Conservation (phyloP, 176 grass and related monocot genomes). For the Oryza glaberrima region DNA sequence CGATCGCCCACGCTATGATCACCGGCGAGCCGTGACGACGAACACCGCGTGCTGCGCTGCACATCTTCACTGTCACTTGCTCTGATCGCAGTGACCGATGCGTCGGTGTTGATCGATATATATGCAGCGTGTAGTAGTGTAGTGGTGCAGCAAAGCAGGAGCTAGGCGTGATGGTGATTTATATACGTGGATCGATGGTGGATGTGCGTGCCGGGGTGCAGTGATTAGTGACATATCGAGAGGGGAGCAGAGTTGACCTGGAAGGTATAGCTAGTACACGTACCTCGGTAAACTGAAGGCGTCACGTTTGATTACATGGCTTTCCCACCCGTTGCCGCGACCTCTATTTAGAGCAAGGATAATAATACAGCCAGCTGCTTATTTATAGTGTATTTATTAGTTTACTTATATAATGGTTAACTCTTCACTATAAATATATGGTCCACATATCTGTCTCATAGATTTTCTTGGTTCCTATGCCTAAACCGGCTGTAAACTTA, state of each 20-base stretch:
- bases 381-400: no score
- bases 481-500: no score
- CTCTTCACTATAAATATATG: no score
- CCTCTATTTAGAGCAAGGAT: no score
- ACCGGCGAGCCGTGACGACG: no score
- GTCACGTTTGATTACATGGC: no score
- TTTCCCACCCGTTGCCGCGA: background rate
- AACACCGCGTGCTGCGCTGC: background rate
- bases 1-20: background rate
- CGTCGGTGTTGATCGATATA: background rate
- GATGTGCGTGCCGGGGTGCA: background rate
- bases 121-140: no score
- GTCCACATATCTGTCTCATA: no score
- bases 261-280: background rate
- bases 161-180: background rate
- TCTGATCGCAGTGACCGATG: background rate
- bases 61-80: no score
- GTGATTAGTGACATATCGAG: background rate
- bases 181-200: background rate
- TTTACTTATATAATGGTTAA: no score
- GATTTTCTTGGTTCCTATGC: no score
- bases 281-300: background rate
- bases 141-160: background rate
- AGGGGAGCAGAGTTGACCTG: constrained; percentile 24
- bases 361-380: no score